These are phyloP conservation scores for Fusarium abutilonis DNA, from an alignment of 2,329 filamentous ascomycete genomes.

Conservation along the genomic window DNA sequence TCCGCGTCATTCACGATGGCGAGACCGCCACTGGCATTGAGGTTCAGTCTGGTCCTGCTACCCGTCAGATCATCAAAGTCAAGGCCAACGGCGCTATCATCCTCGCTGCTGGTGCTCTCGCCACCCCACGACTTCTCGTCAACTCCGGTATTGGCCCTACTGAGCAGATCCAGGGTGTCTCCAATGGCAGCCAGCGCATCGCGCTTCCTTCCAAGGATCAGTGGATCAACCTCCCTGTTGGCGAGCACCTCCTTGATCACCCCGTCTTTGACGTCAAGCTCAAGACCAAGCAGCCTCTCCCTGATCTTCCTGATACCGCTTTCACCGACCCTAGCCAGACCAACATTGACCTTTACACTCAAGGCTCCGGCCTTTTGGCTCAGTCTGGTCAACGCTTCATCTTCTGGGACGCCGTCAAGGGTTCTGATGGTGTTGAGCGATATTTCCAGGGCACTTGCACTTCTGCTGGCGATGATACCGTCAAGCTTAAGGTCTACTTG, in stretches of 20 bases:
- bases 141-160: slow-evolving; percentile 69
- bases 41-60: slow-evolving; percentile 68
- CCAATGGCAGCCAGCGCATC: slow-evolving; percentile 59
- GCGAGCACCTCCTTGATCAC: slow-evolving; percentile 68
- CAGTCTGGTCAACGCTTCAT: slow-evolving; percentile 59
- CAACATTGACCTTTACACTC: slow-evolving; percentile 49
- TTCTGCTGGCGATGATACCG: slow-evolving; percentile 52
- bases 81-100: slow-evolving; percentile 60
- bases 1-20: slow-evolving; percentile 70
- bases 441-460: slow-evolving; percentile 59
- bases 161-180: slow-evolving; percentile 65
- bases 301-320: slow-evolving; percentile 43
- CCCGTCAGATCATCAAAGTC: slow-evolving; percentile 42
- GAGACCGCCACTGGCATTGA: slow-evolving; percentile 74
- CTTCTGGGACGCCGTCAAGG: slow-evolving; percentile 58
- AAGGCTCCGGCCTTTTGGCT: slow-evolving; percentile 53
- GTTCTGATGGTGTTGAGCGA: slow-evolving; percentile 52
- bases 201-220: slow-evolving; percentile 60
- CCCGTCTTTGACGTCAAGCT: slow-evolving; percentile 52
- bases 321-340: slow-evolving; percentile 45
- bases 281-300: slow-evolving; percentile 56
- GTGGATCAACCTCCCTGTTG: slow-evolving; percentile 69
- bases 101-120: slow-evolving; percentile 74
- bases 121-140: slow-evolving; percentile 74
- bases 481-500: slow-evolving; percentile 61